A percentile compares a stretch with the other conserved stretches of the same genome.
phyloP scores from a whole-genome alignment of 2,329 filamentous ascomycete species.

The Alternaria infectoria region DNA sequence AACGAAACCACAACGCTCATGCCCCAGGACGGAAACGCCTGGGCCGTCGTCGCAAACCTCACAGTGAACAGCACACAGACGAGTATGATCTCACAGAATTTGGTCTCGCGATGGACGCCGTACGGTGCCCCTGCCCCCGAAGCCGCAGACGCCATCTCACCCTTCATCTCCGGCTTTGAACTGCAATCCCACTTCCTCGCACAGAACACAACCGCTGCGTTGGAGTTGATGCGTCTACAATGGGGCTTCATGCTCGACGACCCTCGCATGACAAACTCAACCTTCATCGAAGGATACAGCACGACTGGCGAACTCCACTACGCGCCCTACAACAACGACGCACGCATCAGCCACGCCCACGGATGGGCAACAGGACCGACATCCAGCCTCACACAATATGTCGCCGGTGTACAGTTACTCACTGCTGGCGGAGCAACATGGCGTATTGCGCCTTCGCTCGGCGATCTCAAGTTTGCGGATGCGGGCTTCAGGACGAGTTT shows the following conservation, averaged over 20 bases:
- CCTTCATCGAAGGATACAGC: constrained; percentile 60
- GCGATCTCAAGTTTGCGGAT: constrained; percentile 44
- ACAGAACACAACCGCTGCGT: constrained; percentile 46
- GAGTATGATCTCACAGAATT: constrained; percentile 39
- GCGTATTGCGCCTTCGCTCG: constrained; percentile 46
- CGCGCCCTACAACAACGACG: constrained; percentile 57
- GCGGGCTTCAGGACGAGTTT: constrained; percentile 48
- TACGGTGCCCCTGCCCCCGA: constrained; percentile 57
- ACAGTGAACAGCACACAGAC: constrained; percentile 38
- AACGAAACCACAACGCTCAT: constrained; percentile 61
- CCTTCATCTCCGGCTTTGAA: constrained; percentile 58
- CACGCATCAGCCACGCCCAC: constrained; percentile 57
- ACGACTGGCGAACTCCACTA: constrained; percentile 57
- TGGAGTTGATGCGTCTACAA: constrained; percentile 55
- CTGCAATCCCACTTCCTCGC: constrained; percentile 55
- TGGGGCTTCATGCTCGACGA: constrained; percentile 65
- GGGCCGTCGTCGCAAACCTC: constrained; percentile 51
- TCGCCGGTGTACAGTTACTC: constrained; percentile 51
- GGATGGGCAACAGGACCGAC: constrained; percentile 61
- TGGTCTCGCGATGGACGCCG: constrained; percentile 48
- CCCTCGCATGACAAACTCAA: constrained; percentile 60
- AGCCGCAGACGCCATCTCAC: constrained; percentile 55
- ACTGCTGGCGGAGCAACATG: constrained; percentile 47
- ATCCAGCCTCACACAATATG: constrained; percentile 50
- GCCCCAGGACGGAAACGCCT: constrained; percentile 54